Base-by-base conservation (phyloP, 2,329 filamentous ascomycete species). In the Colletotrichum orchidophilum region DNA sequence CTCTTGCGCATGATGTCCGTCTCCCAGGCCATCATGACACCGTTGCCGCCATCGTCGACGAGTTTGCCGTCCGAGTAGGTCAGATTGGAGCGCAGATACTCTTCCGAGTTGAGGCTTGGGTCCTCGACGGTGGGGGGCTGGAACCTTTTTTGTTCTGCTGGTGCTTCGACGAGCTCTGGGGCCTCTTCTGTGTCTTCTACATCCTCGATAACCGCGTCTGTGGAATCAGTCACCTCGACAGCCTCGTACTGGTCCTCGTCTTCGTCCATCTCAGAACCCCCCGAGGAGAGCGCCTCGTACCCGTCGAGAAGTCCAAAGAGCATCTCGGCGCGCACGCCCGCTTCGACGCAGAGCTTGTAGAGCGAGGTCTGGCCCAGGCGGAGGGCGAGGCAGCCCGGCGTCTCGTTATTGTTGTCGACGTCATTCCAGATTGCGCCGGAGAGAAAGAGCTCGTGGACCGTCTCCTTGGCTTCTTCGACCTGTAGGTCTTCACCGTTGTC, bases 401-500 rank as follows among this genome's bases (percentile, higher is more conserved):
- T 98, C 85, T 98, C 96, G 76, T 94, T 89, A 75, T 94, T 92
- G 75, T 86, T 83, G 80, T 98, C 94, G 66, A 98, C 85, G 80
- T 98, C 95, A 83, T 99, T 99, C 96, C 96, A 99, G 75, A 98
- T 98, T 12, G 94, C 96, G 35, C 96, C 96, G 75, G 93, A 92
- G 77, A 95, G 88, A 71, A 98, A 90, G 8, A 98, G 87, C 77
- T 96, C 89, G 75, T 89, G 88, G 5, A 98, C 84, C 0, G 92
- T 92, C 63, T 91, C 89, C 66, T 88, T 87, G 3, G 91, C 93
- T 49, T 88, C 88, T 57, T 91, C 88, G 35, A 93, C 80, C 29
- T 81, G 79, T 63, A 82, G 76, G 29, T 42, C 39, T 42, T 42
- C 39, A 7, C 15, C 35, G 6, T 13, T 15, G 13, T 83, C 81